A percentile compares a stretch with the other conserved stretches of the same genome.
phyloP scores from a whole-genome alignment of 441 rosid genomes.

The Gossypium trilobum region DNA sequence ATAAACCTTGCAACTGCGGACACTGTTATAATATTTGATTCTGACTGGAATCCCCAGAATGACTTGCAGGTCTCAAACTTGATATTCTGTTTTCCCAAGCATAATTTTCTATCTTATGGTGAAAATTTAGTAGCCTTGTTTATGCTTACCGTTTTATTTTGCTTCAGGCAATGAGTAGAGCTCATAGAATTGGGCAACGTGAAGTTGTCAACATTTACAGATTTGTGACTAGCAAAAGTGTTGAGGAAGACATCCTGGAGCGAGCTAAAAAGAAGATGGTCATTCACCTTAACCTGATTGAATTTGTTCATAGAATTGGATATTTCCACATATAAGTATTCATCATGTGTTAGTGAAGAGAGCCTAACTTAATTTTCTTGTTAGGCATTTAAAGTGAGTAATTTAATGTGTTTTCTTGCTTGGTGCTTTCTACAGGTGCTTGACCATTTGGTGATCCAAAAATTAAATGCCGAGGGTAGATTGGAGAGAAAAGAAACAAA shows the following conservation, averaged over 20 bases:
- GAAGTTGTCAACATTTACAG: constrained; percentile 97
- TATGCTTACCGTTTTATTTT: constrained; percentile 17
- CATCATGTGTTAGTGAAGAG: background rate
- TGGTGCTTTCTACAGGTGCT: constrained; percentile 58
- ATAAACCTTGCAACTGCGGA: constrained; percentile 98
- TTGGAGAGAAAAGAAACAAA: constrained; percentile 97
- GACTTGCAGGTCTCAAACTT: constrained; percentile 70
- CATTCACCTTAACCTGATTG: constrained; percentile 6
- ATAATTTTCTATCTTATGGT: constrained; percentile 7
- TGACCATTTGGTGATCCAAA: constrained; percentile 98
- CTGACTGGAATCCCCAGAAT: constrained; percentile 99
- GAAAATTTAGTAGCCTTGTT: background rate
- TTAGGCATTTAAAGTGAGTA: background rate
- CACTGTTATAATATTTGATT: constrained; percentile 98
- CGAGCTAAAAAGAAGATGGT: constrained; percentile 99
- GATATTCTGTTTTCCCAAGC: constrained; percentile 11
- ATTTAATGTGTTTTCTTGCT: constrained; percentile 15
- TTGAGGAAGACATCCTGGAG: constrained; percentile 98
- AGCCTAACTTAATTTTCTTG: background rate
- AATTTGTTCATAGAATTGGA: background rate
- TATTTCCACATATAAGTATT: background rate
- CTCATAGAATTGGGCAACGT: constrained; percentile 99
- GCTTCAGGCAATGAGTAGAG: constrained; percentile 98
- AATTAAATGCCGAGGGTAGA: constrained; percentile 98
- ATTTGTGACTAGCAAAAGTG: constrained; percentile 99